A percentile compares a stretch with the other conserved stretches of the same genome.
These are phyloP conservation scores for Sambucus nigra DNA, from an alignment of 129 eudicot species.

Conservation along the genomic window DNA sequence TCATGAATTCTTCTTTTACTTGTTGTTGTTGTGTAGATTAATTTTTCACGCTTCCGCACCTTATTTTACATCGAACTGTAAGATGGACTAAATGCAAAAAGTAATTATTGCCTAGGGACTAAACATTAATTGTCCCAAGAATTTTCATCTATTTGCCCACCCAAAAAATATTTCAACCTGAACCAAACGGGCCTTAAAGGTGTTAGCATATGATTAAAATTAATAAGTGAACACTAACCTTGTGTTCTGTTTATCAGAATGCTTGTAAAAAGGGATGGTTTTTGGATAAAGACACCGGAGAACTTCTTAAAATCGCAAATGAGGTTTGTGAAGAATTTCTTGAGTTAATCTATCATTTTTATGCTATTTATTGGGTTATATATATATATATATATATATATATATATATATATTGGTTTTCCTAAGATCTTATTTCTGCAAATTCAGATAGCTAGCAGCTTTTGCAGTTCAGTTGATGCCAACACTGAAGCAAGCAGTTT, in stretches of 20 bases:
- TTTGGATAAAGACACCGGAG: slow-evolving; percentile 39
- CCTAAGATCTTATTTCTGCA: slow-evolving; percentile 2
- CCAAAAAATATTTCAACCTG: neutral
- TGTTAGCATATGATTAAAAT: no score
- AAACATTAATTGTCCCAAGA: no score
- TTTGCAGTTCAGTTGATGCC: slow-evolving; percentile 36
- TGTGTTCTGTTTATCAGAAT: slow-evolving; percentile 29
- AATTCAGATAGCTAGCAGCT: slow-evolving; percentile 44
- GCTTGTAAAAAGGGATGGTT: slow-evolving; percentile 82
- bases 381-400: no score
- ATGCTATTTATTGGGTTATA: neutral
- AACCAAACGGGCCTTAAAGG: no score
- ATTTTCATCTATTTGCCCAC: no score
- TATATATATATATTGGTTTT: slow-evolving; percentile 6
- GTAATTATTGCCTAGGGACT: no score
- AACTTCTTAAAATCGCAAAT: slow-evolving; percentile 46
- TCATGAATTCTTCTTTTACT: no score
- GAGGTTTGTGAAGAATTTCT: slow-evolving; percentile 37
- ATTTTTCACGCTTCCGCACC: no score
- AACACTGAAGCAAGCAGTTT: slow-evolving; percentile 34
- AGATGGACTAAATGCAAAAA: no score
- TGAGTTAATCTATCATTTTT: slow-evolving; percentile 10
- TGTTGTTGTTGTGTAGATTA: no score
- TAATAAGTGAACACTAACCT: no score
- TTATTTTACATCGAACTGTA: no score